Evolutionary conservation across 352 stramenopile genomes (phyloP).

Genomic region (Phytophthora kernoviae): DNA sequence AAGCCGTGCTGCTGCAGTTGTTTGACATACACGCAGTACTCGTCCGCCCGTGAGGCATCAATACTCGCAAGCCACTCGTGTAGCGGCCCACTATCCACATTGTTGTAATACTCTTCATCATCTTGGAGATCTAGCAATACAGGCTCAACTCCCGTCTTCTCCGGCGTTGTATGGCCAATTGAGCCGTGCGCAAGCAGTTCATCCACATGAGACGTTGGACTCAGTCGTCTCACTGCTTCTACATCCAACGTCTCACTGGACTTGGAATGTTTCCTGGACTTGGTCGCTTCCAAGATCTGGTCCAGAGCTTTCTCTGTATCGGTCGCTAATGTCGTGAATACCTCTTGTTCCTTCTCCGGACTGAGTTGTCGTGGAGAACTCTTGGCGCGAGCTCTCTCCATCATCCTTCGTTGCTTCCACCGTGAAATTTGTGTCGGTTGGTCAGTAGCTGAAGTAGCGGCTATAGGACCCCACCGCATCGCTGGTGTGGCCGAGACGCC

Average conservation of each 20-base stretch:
- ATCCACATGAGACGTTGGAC: no score
- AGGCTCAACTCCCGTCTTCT: conserved; percentile 42
- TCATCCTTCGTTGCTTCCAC: conserved; percentile 49
- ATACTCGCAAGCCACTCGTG: conserved; percentile 62
- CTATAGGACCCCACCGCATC: conserved; percentile 26
- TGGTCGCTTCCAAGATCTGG: conserved; percentile 42
- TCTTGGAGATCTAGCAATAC: conserved; percentile 35
- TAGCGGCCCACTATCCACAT: conserved; percentile 32
- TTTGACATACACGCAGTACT: conserved; percentile 65
- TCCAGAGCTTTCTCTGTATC: conserved; percentile 61
- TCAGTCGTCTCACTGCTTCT: conserved; percentile 54
- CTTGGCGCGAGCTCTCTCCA: conserved; percentile 29
- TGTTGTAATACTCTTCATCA: conserved; percentile 24
- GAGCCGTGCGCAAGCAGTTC: conserved; percentile 44
- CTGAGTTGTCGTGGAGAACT: conserved; percentile 21
- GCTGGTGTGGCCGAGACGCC: conserved; percentile 17
- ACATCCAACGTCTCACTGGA: conserved; percentile 35
- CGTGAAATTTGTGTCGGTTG: conserved; percentile 33
- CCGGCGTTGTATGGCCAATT: conserved; percentile 22
- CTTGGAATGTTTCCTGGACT: conserved; percentile 22
- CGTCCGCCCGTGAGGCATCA: conserved; percentile 44
- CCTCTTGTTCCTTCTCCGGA: conserved; percentile 26
- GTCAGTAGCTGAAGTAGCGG: conserved; percentile 12
- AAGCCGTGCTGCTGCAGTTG: conserved; percentile 76
- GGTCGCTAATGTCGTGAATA: conserved; percentile 38